Evolutionary conservation across 257 asterid genomes (phyloP).

Genomic region (Phtheirospermum japonicum): DNA sequence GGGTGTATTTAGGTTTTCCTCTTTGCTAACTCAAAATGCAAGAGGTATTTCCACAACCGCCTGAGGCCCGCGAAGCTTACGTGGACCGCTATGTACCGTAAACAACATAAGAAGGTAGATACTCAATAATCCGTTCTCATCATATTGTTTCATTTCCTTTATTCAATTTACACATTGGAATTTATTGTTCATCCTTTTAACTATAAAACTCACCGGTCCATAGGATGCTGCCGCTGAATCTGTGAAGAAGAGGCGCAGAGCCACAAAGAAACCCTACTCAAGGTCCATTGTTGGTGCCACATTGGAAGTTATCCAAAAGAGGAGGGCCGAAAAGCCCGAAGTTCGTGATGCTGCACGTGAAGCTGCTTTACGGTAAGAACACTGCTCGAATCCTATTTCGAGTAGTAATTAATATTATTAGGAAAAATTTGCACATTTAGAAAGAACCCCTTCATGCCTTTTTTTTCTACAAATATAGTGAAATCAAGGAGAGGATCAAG

Average conservation of each 20-base stretch:
- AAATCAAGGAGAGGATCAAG: conserved; percentile 20
- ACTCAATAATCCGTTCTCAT: neutral
- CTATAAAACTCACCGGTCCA: neutral
- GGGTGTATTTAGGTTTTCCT: conserved; percentile 12
- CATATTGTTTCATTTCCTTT: neutral
- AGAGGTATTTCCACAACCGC: conserved; percentile 19
- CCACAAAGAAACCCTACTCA: conserved; percentile 17
- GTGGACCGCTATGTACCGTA: conserved; percentile 17
- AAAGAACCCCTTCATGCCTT: neutral
- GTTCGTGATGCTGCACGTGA: conserved; percentile 19
- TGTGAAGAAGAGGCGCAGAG: conserved; percentile 16
- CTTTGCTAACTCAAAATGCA: conserved; percentile 13
- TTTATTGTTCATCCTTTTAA: neutral
- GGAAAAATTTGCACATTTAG: neutral
- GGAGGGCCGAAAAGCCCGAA: conserved; percentile 11
- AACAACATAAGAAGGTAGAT: conserved; percentile 12
- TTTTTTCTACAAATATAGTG: neutral
- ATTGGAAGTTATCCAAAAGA: conserved; percentile 18
- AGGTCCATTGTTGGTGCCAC: conserved; percentile 22
- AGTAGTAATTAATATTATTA: neutral
- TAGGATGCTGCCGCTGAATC: conserved; percentile 19
- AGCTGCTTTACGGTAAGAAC: conserved; percentile 12
- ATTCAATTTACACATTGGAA: too few relatives aligned
- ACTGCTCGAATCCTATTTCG: too few relatives aligned
- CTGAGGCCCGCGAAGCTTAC: conserved; percentile 18